Evolutionary conservation across 495 filamentous ascomycete species (phyloP), one percentile per base, ranked within the genome.

Genomic region (Usnea hakonensis): DNA sequence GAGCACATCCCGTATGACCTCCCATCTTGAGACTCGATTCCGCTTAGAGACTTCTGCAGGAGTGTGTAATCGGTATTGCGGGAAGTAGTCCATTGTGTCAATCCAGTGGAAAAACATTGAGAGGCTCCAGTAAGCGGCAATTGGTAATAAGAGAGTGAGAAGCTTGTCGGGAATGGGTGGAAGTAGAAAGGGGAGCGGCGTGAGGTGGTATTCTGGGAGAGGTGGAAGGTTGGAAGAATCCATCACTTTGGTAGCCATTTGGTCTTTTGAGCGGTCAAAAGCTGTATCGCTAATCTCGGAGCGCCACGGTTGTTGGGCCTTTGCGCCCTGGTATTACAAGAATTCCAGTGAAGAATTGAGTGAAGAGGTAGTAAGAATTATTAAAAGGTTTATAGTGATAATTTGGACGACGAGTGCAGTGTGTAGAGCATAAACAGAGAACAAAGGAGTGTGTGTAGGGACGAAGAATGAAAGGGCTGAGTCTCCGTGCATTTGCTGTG

Each of bases 21-120:
- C 83, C 71, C 77, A 86, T 64, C 87, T 77, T 57, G 85, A 80
- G 40, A 85, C 89, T 57, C 85, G 85, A 71, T 93, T 93, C 60
- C 89, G 79, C 74, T 86, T 85, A 21, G 83, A 70, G 65, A 91
- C 83, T 72, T 93, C 89, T 58, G 85, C 89, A 30, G 89, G 89
- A 6, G 89, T 93, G 76, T 93, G 89, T 63, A 92, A 73, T 62
- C 90, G 82, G 73, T 91, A 90, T 63, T 88, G 82, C 37, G 88
- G 83, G 67, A 91, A 89, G 41, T 90, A 78, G 72, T 91, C 88
- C 70, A 80, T 82, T 36, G 81, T 71, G 74, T 94, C 90, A 68
- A 93, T 81, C 65, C 83, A 65, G 73, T 94, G 89, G 74, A 90
- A 94, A 69, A 90, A 71, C 67, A 86, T 70, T 19, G 90, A 92